phyloP scores from a whole-genome alignment of 768 basidiomycete species.

The Suillus subalutaceus region DNA sequence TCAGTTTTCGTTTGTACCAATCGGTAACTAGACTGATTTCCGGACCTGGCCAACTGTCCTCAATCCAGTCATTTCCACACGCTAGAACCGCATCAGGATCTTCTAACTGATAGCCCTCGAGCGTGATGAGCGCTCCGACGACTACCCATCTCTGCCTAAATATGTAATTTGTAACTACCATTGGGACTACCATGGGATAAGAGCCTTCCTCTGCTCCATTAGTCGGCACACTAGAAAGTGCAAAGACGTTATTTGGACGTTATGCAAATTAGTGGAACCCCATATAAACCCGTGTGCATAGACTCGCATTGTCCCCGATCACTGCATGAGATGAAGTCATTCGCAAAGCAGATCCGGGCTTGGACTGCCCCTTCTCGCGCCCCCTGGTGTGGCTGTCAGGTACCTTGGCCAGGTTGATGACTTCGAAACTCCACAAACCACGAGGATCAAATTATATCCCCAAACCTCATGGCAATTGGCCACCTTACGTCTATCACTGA shows the following conservation, averaged over 20 bases:
- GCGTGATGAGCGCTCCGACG: background rate
- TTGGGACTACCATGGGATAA: no score
- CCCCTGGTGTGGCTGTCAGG: background rate
- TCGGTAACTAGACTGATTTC: background rate
- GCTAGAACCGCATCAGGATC: background rate
- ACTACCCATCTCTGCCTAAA: background rate
- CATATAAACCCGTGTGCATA: background rate
- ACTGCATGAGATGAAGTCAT: background rate
- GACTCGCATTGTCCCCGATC: background rate
- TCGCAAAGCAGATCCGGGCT: background rate
- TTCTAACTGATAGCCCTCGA: background rate
- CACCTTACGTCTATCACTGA: slow-evolving; percentile 1
- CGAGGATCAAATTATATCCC: background rate
- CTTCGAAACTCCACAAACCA: background rate
- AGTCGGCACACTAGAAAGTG: background rate
- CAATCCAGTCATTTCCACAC: background rate
- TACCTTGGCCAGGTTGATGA: background rate
- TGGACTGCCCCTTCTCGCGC: no score
- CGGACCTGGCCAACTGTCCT: background rate
- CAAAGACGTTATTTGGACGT: background rate
- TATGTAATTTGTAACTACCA: background rate
- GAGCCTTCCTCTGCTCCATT: background rate
- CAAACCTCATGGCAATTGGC: background rate
- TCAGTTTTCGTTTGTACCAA: slow-evolving; percentile 4
- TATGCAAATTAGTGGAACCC: background rate